Evolutionary conservation across 1,139 yeast species (phyloP), one percentile per base, ranked within the genome.

Genomic region (Lodderomyces margitis): DNA sequence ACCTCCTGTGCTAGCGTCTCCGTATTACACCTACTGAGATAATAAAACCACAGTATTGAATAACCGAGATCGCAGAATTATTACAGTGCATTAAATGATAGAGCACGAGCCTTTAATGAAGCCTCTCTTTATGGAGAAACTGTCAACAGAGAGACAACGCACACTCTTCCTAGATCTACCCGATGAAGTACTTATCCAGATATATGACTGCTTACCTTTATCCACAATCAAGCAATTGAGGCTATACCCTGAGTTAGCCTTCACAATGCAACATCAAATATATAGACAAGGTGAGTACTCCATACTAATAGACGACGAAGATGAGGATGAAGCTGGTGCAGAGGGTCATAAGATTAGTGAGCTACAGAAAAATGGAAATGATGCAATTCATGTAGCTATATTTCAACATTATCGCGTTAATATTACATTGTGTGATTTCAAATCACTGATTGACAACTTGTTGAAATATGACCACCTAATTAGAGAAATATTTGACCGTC

Each of bases 391-490:
- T 37, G 44, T 48, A 19, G 15, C 24, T 1, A 36, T 41, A 10
- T 50, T 50, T 34, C 38, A 30, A 14, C 35, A 41, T 34, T 50
- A 43, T 44, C 36, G 40, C 28, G 35, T 50, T 7, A 40, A 39
- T 14, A 35, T 48, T 6, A 30, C 43, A 5, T 42, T 48, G 7
- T 20, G 19, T 10, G 36, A 30, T 9, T 44, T 50, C 24, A 53
- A 54, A 21, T 45, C 49, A 7, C 46, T 49, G 15, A 20, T 48
- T 15, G 46, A 36, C 7, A 27, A 36, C 16, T 21, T 39, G 12
- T 46, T 57, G 44, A 51, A 56, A 38, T 20, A 30, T 9, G 21
- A 36, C 4, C n/a, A 3, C 53, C 5, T 48, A 50, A 43, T 64
- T 70, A 17, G 48, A 46, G 32, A 14, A 7, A 14, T 28, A 7